phyloP scores from a whole-genome alignment of 768 basidiomycete species.

The Baorangia bicolor region DNA sequence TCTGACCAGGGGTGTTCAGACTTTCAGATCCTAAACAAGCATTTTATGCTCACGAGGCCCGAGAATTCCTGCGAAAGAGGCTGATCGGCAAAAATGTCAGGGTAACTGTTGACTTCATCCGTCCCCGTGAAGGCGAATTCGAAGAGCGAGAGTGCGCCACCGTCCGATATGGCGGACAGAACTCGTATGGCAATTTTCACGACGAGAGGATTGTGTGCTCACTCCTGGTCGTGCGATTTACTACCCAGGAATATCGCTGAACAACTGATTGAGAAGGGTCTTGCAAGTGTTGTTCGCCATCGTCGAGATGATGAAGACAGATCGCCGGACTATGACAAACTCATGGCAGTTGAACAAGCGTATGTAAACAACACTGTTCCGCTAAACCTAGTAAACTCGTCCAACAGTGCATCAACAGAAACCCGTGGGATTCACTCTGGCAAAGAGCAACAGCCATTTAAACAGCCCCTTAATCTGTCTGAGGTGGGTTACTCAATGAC shows the following conservation, averaged over 20 bases:
- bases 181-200: conserved; percentile 50
- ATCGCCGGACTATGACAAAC: conserved; percentile 93
- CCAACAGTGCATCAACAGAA: conserved; percentile 70
- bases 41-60: conserved; percentile 87
- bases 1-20: conserved; percentile 38
- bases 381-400: conserved; percentile 6
- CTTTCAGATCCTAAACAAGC: conserved; percentile 83
- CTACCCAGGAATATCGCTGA: conserved; percentile 80
- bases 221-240: conserved; percentile 2
- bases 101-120: conserved; percentile 84
- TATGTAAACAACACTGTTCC: conserved; percentile 40
- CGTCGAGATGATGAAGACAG: conserved; percentile 94
- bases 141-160: conserved; percentile 94
- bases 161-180: conserved; percentile 78
- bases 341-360: conserved; percentile 93
- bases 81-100: conserved; percentile 88
- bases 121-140: conserved; percentile 89
- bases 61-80: conserved; percentile 88
- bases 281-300: conserved; percentile 88
- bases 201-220: background rate
- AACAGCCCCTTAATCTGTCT: conserved; percentile 85
- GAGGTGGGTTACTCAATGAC: conserved; percentile 53
- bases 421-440: conserved; percentile 86
- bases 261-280: conserved; percentile 89
- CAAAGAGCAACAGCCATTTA: conserved; percentile 80